Conservation (phyloP, 2,329 filamentous ascomycete species). For the Epichloe coenophiala region DNA sequence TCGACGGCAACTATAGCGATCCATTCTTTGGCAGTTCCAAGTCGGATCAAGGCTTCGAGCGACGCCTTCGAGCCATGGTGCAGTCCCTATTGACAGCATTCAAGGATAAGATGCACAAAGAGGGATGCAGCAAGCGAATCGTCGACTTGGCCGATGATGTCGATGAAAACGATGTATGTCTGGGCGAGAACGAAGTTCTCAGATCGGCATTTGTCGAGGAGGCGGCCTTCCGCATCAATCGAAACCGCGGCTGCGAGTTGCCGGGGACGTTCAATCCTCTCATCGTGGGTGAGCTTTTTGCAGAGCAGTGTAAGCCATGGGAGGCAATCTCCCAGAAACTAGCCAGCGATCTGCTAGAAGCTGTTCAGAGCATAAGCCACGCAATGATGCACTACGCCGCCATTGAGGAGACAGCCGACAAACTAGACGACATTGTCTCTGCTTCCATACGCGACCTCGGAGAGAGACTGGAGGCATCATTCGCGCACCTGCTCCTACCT, state of each 20-base stretch:
- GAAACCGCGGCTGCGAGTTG: constrained; percentile 32
- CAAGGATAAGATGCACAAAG: constrained; percentile 23
- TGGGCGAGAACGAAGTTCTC: neutral
- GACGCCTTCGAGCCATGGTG: constrained; percentile 38
- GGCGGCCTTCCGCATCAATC: constrained; percentile 9
- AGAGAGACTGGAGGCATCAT: constrained; percentile 23
- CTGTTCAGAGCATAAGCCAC: constrained; percentile 2
- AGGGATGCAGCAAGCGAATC: constrained; percentile 23
- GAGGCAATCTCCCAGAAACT: constrained; percentile 23
- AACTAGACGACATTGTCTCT: constrained; percentile 7
- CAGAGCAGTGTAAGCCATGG: constrained; percentile 46
- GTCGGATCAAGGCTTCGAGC: constrained; percentile 19
- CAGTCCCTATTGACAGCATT: constrained; percentile 33
- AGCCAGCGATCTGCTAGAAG: constrained; percentile 4
- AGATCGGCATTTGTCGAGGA: constrained; percentile 9
- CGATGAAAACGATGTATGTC: neutral
- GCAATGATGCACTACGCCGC: constrained; percentile 8
- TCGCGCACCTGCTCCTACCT: constrained; percentile 30
- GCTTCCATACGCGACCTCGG: constrained; percentile 9
- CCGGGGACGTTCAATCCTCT: constrained; percentile 47
- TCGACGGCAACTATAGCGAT: constrained; percentile 37
- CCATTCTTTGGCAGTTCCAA: constrained; percentile 32
- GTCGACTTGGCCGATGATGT: constrained; percentile 16
- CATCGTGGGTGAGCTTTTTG: constrained; percentile 45
- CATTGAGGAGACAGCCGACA: constrained; percentile 7